Evolutionary conservation across 2,329 filamentous ascomycete genomes (phyloP).

Genomic region (Pseudogymnoascus sp.): DNA sequence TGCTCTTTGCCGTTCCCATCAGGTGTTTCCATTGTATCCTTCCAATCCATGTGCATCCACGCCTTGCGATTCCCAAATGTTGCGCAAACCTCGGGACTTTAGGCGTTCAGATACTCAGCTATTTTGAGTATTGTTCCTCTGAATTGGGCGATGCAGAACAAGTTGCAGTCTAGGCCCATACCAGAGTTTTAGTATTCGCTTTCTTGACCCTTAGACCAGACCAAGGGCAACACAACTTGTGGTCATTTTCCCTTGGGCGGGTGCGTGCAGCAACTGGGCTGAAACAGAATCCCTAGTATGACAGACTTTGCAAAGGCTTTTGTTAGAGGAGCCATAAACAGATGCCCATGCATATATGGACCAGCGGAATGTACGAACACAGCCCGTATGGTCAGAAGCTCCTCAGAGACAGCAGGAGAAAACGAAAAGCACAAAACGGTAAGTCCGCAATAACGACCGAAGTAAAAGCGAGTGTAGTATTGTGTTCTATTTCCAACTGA

Average conservation of each 20-base stretch:
- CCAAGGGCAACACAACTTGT: neutral
- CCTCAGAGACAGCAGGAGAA: neutral
- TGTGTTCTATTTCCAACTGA: neutral
- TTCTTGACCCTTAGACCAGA: neutral
- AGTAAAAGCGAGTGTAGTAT: neutral
- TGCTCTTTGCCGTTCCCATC: conserved; percentile 3
- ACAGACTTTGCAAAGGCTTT: neutral
- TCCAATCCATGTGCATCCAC: neutral
- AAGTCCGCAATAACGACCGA: conserved; percentile 1
- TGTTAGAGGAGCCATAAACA: neutral
- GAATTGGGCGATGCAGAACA: neutral
- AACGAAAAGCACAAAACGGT: neutral
- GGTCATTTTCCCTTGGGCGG: conserved; percentile 1
- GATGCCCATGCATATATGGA: neutral
- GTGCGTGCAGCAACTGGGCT: conserved; percentile 5
- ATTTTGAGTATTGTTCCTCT: neutral
- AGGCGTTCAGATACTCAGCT: neutral
- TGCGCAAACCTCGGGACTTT: conserved; percentile 1
- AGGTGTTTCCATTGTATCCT: conserved; percentile 4
- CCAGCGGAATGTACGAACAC: neutral
- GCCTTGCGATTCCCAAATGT: neutral
- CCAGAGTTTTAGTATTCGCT: conserved; percentile 1
- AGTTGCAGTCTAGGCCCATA: neutral
- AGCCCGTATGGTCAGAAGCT: neutral
- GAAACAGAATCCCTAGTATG: neutral